Base-by-base conservation (phyloP, 2,329 filamentous ascomycete species). In the Penicillium sp. region DNA sequence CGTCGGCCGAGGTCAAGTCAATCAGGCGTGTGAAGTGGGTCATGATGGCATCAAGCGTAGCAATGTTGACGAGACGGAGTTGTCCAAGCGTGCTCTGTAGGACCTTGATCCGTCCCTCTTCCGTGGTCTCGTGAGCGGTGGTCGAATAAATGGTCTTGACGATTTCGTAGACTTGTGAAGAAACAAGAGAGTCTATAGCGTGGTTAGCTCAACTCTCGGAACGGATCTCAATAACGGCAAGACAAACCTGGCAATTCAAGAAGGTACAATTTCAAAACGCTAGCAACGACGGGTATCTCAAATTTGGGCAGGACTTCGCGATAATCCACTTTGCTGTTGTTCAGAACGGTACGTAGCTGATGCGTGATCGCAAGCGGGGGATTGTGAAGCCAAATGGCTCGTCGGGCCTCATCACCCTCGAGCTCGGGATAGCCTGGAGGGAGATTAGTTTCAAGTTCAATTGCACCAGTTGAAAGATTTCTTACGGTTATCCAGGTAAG, bases 131-230 rank as follows among this genome's bases (percentile, higher is more conserved):
- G 34, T 86, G 79, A 38, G 86, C 78, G 10, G 89, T 85, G 11
- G 87, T 89, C 38, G 83, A 85, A 74, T 98, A 98, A 55, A 98
- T 94, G 1, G 89, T 97, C 72, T 95, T 90, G 66, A 98, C 85
- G 64, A 98, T 97, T 73, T 98, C 94, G 69, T 98, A 98, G 48
- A 98, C 89, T 67, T 97, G 91, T 32, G 89, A 95, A 46, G 93
- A 97, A 51, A 98, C 91, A 52, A 98, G 79, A n/a, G 93, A 97
- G 70, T 98, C 93, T 93, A 57, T 3, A 14, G n/a, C 11, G 6
- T 14, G 26, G 23, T 51, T 35, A 56, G 42, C 52, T 40, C 55
- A 41, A 11, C 6, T 28, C 6, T 28, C 34, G 9, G 14, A 16
- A 36, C 14, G 18, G 32, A 42, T 11, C 10, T 34, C 53, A 70